A percentile compares a stretch with the other conserved stretches of the same genome.
Evolutionary conservation across 306 rosid genomes (phyloP).

Genomic region (Acacia acuminata): DNA sequence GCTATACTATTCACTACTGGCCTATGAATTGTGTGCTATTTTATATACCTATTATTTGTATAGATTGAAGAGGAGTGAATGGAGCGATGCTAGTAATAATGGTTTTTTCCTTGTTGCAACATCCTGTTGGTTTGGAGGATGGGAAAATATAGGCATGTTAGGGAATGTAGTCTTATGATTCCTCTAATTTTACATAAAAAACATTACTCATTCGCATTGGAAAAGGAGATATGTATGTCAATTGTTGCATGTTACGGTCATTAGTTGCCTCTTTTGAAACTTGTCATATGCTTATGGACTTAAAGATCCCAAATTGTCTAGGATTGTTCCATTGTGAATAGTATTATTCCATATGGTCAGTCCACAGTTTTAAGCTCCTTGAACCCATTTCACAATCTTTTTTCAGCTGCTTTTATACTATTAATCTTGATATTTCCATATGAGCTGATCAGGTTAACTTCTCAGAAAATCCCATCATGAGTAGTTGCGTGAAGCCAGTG

Average conservation of each 20-base stretch:
- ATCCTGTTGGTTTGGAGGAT: neutral
- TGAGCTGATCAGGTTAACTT: conserved; percentile 51
- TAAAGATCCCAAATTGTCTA: neutral
- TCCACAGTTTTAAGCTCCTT: neutral
- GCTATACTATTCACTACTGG: neutral
- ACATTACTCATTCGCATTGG: neutral
- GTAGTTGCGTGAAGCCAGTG: conserved; percentile 74
- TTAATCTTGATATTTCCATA: conserved; percentile 15
- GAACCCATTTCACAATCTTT: neutral
- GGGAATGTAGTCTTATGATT: neutral
- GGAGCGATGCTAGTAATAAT: neutral
- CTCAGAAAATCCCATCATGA: conserved; percentile 57
- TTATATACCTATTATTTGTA: neutral
- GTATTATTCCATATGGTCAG: neutral
- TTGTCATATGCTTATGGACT: neutral
- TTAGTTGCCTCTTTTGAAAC: neutral
- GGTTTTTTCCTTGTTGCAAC: neutral
- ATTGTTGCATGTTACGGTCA: neutral
- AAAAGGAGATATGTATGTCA: neutral
- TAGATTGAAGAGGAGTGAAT: neutral
- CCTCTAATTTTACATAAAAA: neutral
- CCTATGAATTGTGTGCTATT: neutral
- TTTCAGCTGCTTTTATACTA: neutral
- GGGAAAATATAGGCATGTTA: neutral
- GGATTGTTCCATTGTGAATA: neutral